Percentiles rank a stretch among this genome's conserved stretches.
Evolutionary conservation across 73 alveolate genomes (phyloP).

Genomic region (Tetrahymena borealis): DNA sequence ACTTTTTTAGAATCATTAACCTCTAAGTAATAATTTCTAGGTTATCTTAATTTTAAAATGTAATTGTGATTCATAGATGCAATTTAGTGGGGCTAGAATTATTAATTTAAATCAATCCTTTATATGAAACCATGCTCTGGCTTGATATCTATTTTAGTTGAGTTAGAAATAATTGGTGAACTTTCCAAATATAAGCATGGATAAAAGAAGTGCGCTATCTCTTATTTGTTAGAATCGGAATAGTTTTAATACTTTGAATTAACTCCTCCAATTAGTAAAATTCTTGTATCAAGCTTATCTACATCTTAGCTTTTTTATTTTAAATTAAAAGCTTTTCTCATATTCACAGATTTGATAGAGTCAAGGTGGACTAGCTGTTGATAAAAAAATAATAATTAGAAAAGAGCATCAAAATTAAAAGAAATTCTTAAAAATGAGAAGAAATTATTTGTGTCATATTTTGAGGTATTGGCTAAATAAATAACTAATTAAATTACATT

Average conservation of each 20-base stretch:
- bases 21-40: background rate
- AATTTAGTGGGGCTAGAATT: background rate
- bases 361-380: background rate
- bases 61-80: background rate
- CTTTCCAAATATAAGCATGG: background rate
- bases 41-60: background rate
- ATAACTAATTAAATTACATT: background rate
- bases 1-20: background rate
- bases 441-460: no score
- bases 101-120: background rate
- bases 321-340: background rate
- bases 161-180: background rate
- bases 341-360: background rate
- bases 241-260: background rate
- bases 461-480: no score
- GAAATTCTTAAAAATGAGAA: no score
- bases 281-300: background rate
- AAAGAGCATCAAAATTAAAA: background rate
- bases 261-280: background rate
- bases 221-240: background rate
- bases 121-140: background rate
- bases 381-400: background rate
- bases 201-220: background rate
- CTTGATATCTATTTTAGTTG: background rate
- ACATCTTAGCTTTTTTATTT: background rate